Evolutionary conservation across 331 rosid genomes (phyloP), one percentile per base, ranked within the genome.

Genomic region (Prunus yedoensis): DNA sequence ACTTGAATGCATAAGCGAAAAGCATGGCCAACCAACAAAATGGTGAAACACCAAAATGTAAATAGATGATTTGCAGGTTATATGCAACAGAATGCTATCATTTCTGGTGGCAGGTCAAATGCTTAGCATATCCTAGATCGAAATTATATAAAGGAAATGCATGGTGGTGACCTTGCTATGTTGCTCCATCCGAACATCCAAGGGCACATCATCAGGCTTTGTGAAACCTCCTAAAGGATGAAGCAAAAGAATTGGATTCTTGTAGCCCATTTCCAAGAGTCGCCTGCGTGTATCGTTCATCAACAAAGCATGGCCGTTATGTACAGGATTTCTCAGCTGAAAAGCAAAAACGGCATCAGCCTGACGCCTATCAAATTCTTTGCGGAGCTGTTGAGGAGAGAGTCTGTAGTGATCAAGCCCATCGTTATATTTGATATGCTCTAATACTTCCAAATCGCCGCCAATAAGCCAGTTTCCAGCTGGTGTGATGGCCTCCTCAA

Each of bases 121-220:
- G 56, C 71, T 51, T 38, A 27, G 41, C 2, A 41, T 30, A 56
- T 12, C 23, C 25, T 6, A 38, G 12, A 35, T 14, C 38, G 21
- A 54, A 71, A 5, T 52, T 57, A 12, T 5, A 38, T 12, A 8
- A 27, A 73, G 54, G 78, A 75, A 62, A 66, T 66, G 23, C 46
- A 72, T 32, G 74, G 25, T 17, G 78, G 79, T 63, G 76, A 94
- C 99, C 97, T 94, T 94, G 92, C 96, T 92, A 79, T 94, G 99
- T 71, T 94, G 97, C 87, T 94, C 99, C 97, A 94, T 92, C 81
- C 99, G 89, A 80, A 94, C 97, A 77, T 94, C 99, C 84, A 94
- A 83, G 57, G 99, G 99, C 50, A 94, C 99, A 74, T 94, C 99
- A 52, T 94, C 97, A 4, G 83, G 89, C 82, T 94, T 94, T 10